A percentile compares a stretch with the other conserved stretches of the same genome.
These are phyloP conservation scores for Coffea eugenioides DNA, from an alignment of 257 asterid species.

Conservation along the genomic window DNA sequence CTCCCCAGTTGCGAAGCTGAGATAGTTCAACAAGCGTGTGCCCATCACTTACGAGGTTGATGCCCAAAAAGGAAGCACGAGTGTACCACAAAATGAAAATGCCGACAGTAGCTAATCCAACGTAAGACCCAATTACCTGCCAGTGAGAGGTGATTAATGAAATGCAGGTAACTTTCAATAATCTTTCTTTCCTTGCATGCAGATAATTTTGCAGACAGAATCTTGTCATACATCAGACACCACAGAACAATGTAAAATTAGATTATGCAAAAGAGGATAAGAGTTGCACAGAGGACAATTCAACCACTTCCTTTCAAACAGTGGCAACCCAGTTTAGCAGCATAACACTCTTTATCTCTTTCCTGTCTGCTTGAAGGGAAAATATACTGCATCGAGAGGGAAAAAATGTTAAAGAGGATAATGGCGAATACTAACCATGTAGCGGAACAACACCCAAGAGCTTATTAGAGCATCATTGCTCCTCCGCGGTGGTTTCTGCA, in stretches of 20 bases:
- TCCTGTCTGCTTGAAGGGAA: neutral
- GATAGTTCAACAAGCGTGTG: constrained; percentile 72
- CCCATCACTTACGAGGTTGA: constrained; percentile 62
- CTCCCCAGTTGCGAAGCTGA: constrained; percentile 91
- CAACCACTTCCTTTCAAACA: neutral
- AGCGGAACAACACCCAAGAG: constrained; percentile 86
- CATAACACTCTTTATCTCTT: neutral
- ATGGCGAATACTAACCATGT: constrained; percentile 45
- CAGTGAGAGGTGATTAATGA: constrained; percentile 1
- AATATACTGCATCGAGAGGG: neutral
- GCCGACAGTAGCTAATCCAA: constrained; percentile 88
- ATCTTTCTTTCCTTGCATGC: neutral
- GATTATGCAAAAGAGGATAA: neutral
- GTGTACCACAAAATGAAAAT: constrained; percentile 88
- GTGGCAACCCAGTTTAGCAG: neutral
- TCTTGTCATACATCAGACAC: neutral
- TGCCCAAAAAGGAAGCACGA: constrained; percentile 68
- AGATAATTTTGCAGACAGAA: neutral
- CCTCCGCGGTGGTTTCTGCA: constrained; percentile 82
- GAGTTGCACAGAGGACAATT: neutral
- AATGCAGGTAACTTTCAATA: neutral
- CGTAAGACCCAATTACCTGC: constrained; percentile 86
- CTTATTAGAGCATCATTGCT: constrained; percentile 70
- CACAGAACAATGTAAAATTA: neutral
- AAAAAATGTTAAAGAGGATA: neutral